Evolutionary conservation across 306 rosid genomes (phyloP).

Genomic region (Citrullus amarus): DNA sequence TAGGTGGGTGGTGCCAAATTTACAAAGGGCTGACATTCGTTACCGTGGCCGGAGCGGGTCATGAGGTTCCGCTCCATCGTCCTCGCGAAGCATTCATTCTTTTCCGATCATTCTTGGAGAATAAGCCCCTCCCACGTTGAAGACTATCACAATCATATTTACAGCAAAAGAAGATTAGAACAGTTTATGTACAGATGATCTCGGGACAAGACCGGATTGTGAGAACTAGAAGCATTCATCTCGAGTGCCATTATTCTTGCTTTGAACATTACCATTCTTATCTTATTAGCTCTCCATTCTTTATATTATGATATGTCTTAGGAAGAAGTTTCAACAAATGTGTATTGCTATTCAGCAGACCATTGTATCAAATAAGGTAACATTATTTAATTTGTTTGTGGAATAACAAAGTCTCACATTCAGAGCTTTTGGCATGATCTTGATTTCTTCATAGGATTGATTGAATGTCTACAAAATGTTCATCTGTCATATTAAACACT

Average conservation of each 20-base stretch:
- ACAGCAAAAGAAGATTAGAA: constrained; percentile 21
- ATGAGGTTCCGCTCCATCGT: constrained; percentile 85
- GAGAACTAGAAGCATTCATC: constrained; percentile 36
- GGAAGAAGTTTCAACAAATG: background rate
- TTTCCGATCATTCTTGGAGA: constrained; percentile 80
- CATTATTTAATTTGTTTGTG: background rate
- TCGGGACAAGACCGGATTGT: constrained; percentile 17
- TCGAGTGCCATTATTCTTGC: constrained; percentile 35
- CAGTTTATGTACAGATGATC: constrained; percentile 14
- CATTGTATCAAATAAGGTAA: background rate
- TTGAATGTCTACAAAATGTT: background rate
- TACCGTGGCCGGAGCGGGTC: constrained; percentile 83
- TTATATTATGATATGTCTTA: background rate
- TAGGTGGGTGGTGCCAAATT: constrained; percentile 90
- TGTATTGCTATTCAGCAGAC: background rate
- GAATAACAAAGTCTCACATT: background rate
- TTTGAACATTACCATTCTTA: background rate
- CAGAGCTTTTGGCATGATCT: background rate
- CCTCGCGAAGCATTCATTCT: constrained; percentile 81
- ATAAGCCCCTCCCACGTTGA: constrained; percentile 56
- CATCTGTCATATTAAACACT: background rate
- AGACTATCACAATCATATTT: constrained; percentile 12
- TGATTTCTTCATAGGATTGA: background rate
- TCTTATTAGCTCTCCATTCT: background rate
- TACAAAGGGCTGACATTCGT: constrained; percentile 81